phyloP scores from a whole-genome alignment of 306 rosid species.

The Quercus gilva region DNA sequence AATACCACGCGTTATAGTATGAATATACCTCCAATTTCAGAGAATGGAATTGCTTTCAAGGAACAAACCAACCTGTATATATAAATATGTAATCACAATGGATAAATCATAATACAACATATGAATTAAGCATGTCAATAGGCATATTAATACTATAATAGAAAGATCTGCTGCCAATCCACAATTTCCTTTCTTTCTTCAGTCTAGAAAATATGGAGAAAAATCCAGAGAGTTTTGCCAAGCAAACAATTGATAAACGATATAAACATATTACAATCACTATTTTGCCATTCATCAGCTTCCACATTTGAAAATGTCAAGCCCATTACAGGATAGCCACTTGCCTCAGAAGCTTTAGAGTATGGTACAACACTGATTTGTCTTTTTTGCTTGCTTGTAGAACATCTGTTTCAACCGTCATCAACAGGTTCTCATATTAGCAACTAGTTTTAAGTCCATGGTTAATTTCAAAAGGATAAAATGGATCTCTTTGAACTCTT shows the following conservation, averaged over 20 bases:
- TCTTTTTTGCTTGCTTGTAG: slow-evolving; percentile 95
- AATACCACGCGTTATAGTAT: too few relatives aligned
- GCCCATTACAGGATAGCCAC: slow-evolving; percentile 20
- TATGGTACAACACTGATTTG: slow-evolving; percentile 86
- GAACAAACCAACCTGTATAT: slow-evolving; percentile 27
- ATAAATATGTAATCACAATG: slow-evolving; percentile 24
- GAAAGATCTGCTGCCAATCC: slow-evolving; percentile 27
- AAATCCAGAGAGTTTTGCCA: slow-evolving; percentile 47
- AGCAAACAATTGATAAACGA: slow-evolving; percentile 51
- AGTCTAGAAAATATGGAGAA: slow-evolving; percentile 34
- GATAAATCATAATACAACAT: slow-evolving; percentile 32
- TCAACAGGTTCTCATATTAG: slow-evolving; percentile 24
- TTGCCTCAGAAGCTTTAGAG: slow-evolving; percentile 51
- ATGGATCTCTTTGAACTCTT: neutral
- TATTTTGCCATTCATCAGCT: slow-evolving; percentile 42
- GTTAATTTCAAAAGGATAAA: neutral
- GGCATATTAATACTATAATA: slow-evolving; percentile 14
- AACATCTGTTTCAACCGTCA: slow-evolving; percentile 80
- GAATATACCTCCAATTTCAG: too few relatives aligned
- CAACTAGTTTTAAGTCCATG: neutral
- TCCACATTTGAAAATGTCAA: slow-evolving; percentile 24
- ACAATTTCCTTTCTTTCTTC: slow-evolving; percentile 34
- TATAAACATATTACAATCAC: slow-evolving; percentile 53
- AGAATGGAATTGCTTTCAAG: slow-evolving; percentile 14
- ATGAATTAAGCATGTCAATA: slow-evolving; percentile 32